A percentile compares a stretch with the other conserved stretches of the same genome.
Evolutionary conservation across 805 yeast species (phyloP).

Genomic region (Pichia nanzhaoensis): DNA sequence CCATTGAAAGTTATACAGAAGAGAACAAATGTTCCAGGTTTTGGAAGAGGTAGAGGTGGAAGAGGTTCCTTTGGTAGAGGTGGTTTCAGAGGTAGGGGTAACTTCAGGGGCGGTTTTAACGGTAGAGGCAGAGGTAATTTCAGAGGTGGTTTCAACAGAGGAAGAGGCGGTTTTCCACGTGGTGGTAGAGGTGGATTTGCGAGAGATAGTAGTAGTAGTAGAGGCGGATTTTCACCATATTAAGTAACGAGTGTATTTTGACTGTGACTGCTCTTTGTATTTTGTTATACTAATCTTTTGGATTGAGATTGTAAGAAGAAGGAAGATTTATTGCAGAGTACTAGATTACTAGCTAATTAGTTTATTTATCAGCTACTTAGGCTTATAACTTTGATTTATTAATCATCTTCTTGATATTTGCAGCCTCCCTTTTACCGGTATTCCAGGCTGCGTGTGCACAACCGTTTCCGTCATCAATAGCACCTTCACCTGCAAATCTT

Average conservation of each 20-base stretch:
- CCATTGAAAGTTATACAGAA: slow-evolving; percentile 68
- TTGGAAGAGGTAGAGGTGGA: slow-evolving; percentile 35
- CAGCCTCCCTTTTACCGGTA: slow-evolving; percentile 45
- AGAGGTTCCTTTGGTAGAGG: slow-evolving; percentile 13
- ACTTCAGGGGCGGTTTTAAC: slow-evolving; percentile 23
- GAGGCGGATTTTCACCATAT: slow-evolving; percentile 28
- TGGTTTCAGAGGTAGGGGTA: slow-evolving; percentile 21
- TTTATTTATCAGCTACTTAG: no score
- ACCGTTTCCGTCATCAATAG: slow-evolving; percentile 45
- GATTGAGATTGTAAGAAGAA: no score
- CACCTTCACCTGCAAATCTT: slow-evolving; percentile 54
- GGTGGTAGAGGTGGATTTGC: slow-evolving; percentile 27
- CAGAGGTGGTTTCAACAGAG: slow-evolving; percentile 15
- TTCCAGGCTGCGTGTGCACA: slow-evolving; percentile 55
- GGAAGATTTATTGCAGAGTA: no score
- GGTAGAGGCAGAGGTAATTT: slow-evolving; percentile 29
- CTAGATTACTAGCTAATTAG: no score
- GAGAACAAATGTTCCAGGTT: slow-evolving; percentile 77
- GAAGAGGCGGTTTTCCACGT: slow-evolving; percentile 19
- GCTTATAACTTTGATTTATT: slow-evolving; percentile 19
- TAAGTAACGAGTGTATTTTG: slow-evolving; percentile 9
- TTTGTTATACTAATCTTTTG: no score
- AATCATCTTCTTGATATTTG: slow-evolving; percentile 17
- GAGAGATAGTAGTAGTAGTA: slow-evolving; percentile 14
- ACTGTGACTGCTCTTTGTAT: no score